phyloP scores from a whole-genome alignment of 225 moss, liverwort and hornwort species.

The Thuidium tamariscinum region DNA sequence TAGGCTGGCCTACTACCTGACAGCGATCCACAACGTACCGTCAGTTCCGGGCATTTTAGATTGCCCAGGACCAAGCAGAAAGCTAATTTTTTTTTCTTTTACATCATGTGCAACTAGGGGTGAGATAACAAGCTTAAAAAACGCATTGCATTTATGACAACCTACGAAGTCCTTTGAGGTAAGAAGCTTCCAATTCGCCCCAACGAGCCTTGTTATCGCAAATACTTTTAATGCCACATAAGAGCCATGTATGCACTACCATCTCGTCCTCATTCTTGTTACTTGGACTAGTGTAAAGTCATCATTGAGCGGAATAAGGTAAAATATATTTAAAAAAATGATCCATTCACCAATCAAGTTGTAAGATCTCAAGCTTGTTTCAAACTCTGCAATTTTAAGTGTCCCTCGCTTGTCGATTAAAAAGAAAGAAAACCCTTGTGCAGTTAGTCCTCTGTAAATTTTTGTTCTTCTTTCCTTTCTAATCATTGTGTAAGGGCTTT shows the following conservation, averaged over 20 bases:
- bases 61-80: neutral
- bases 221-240: neutral
- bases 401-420: neutral
- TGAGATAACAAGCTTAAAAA: neutral
- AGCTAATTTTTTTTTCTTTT: too few species aligned
- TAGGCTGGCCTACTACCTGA: conserved; percentile 32
- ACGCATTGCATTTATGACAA: neutral
- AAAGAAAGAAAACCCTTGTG: neutral
- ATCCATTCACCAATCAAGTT: neutral
- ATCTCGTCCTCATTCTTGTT: neutral
- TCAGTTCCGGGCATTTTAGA: neutral
- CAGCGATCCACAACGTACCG: neutral
- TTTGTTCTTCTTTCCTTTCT: neutral
- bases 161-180: neutral
- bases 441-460: neutral
- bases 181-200: neutral
- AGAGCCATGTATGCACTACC: neutral
- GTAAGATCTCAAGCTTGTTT: neutral
- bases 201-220: neutral
- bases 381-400: neutral
- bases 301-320: neutral
- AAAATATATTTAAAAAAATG: neutral
- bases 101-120: neutral
- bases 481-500: neutral
- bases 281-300: neutral